Percentiles rank a stretch among this genome's conserved stretches.
Evolutionary conservation across 1,284 basidiomycete species (phyloP).

Genomic region (Coniferiporia sulphurascens): DNA sequence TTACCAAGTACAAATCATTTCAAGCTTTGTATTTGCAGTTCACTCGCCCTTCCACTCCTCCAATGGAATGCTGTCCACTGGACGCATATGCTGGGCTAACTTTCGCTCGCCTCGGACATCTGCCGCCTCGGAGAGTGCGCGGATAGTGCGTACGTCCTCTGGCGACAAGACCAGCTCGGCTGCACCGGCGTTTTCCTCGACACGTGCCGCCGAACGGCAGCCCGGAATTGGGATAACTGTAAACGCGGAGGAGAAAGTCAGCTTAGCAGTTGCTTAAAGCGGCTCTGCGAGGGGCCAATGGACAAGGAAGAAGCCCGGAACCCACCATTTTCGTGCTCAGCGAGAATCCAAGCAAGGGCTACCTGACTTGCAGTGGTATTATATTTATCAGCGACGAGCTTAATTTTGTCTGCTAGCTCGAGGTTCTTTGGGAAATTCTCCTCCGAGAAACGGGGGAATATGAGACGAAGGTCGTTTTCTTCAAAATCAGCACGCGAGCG

Average conservation of each 20-base stretch:
- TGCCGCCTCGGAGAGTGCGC: conserved; percentile 24
- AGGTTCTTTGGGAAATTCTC: conserved; percentile 38
- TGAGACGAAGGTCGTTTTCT: conserved; percentile 29
- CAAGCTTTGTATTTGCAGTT: neutral
- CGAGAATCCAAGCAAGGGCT: conserved; percentile 36
- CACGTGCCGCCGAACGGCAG: conserved; percentile 22
- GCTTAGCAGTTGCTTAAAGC: neutral
- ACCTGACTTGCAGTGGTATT: conserved; percentile 32
- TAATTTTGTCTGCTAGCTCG: conserved; percentile 31
- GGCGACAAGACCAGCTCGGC: conserved; percentile 25
- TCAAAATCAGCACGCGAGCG: conserved; percentile 29
- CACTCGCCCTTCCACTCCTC: conserved; percentile 25
- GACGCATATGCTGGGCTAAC: conserved; percentile 87
- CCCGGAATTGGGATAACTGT: conserved; percentile 30
- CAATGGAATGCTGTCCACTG: conserved; percentile 21
- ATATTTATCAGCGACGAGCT: conserved; percentile 26
- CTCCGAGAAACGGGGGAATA: conserved; percentile 29
- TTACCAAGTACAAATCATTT: no score
- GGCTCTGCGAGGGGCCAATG: neutral
- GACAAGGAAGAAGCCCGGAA: neutral
- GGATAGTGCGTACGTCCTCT: conserved; percentile 29
- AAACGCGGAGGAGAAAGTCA: neutral
- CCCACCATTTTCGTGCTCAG: conserved; percentile 25
- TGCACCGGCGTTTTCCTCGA: conserved; percentile 31
- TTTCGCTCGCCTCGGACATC: conserved; percentile 51